phyloP scores from a whole-genome alignment of 495 filamentous ascomycete species.

The Hypoxylon lenormandii region DNA sequence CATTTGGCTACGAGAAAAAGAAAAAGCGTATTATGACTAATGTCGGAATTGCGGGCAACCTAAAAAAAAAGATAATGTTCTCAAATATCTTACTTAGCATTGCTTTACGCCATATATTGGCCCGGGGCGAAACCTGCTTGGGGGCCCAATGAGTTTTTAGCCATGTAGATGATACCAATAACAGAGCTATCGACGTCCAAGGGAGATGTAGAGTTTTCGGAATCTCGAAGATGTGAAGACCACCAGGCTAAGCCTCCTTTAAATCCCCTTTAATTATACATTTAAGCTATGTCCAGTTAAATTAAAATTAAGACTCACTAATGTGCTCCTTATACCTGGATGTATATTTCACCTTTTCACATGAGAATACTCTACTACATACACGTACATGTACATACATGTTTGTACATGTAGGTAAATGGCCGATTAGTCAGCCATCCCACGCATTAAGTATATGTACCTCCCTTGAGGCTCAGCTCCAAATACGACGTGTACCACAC shows the following conservation, averaged over 20 bases:
- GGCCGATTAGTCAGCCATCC: background rate
- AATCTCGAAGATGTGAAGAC: no score
- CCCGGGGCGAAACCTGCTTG: background rate
- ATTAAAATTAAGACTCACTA: no score
- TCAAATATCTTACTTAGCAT: conserved; percentile 7
- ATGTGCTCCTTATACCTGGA: no score
- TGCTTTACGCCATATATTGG: conserved; percentile 6
- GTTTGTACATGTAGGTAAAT: no score
- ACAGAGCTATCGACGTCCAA: background rate
- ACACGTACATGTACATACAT: no score
- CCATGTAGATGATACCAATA: conserved; percentile 27
- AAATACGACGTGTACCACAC: background rate
- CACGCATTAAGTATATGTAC: background rate
- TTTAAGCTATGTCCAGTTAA: no score
- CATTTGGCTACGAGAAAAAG: conserved; percentile 27
- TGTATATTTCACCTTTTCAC: no score
- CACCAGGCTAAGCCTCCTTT: no score
- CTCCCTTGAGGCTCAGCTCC: background rate
- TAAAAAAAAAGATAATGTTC: conserved; percentile 34
- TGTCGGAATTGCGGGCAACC: conserved; percentile 23
- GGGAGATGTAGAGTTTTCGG: no score
- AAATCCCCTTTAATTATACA: no score
- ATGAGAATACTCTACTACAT: no score
- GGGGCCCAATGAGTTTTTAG: conserved; percentile 1
- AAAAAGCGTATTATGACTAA: conserved; percentile 27